Conservation (phyloP, 305 asterid species). For the Fraxinus greggii region DNA sequence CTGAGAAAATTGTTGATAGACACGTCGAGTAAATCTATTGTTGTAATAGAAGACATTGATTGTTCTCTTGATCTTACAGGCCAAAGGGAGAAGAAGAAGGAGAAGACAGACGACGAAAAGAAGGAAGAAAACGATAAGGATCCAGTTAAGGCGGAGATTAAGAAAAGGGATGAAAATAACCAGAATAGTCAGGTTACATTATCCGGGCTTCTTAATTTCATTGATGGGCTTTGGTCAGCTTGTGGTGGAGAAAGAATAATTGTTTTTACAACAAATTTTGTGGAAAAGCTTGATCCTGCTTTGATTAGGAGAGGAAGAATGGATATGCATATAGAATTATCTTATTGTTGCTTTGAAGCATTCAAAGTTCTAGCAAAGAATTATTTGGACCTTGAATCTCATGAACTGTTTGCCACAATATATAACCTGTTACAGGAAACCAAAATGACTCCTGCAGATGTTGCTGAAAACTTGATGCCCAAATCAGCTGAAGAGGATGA, state of each 20-base stretch:
- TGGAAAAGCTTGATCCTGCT: constrained; percentile 58
- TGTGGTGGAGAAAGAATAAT: constrained; percentile 51
- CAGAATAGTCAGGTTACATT: constrained; percentile 48
- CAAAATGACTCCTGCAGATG: constrained; percentile 50
- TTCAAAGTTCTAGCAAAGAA: constrained; percentile 57
- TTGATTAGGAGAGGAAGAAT: constrained; percentile 54
- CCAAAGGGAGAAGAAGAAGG: constrained; percentile 36
- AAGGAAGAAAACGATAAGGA: constrained; percentile 12
- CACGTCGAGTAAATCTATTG: constrained; percentile 38
- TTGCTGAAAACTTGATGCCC: constrained; percentile 61
- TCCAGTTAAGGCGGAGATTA: constrained; percentile 8
- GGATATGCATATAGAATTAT: constrained; percentile 58
- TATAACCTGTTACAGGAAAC: constrained; percentile 44
- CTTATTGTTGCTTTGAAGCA: constrained; percentile 56
- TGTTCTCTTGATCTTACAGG: constrained; percentile 53
- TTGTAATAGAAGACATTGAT: constrained; percentile 56
- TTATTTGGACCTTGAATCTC: constrained; percentile 35
- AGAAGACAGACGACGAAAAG: constrained; percentile 1
- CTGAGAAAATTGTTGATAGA: constrained; percentile 41
- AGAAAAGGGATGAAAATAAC: constrained; percentile 24
- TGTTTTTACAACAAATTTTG: constrained; percentile 46
- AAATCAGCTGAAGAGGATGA: constrained; percentile 32
- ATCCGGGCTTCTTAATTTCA: constrained; percentile 60
- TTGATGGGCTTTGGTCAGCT: constrained; percentile 63
- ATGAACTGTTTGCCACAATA: constrained; percentile 31